Conservation (phyloP, 345 rosid genomes). For the Nephelium lappaceum region DNA sequence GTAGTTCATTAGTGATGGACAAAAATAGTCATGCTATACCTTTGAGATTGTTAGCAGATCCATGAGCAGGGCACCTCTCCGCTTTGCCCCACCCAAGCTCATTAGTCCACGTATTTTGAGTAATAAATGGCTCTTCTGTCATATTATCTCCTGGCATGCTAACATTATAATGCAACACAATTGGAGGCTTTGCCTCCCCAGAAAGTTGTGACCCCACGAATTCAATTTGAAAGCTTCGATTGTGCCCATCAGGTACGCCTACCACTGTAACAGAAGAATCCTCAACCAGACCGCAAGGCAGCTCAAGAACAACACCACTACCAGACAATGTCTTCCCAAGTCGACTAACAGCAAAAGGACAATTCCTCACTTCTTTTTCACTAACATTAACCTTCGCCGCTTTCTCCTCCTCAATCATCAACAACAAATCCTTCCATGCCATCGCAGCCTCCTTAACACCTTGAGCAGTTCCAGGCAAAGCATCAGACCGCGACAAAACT, state of each 20-base stretch:
- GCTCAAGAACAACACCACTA: conserved; percentile 45
- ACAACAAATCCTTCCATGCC: conserved; percentile 58
- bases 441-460: conserved; percentile 79
- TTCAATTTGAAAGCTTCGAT: conserved; percentile 61
- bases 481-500: conserved; percentile 71
- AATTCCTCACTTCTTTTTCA: conserved; percentile 39
- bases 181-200: conserved; percentile 45
- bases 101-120: conserved; percentile 75
- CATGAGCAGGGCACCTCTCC: conserved; percentile 64
- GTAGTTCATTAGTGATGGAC: not conserved
- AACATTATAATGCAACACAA: conserved; percentile 66
- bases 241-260: conserved; percentile 63
- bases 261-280: conserved; percentile 80
- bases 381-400: conserved; percentile 17
- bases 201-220: conserved; percentile 52
- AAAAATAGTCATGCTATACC: conserved; percentile 41
- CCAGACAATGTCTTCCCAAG: conserved; percentile 30
- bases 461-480: conserved; percentile 72
- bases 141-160: conserved; percentile 62
- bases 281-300: conserved; percentile 80
- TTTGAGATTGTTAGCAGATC: conserved; percentile 42
- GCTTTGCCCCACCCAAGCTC: conserved; percentile 76
- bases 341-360: conserved; percentile 56
- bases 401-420: conserved; percentile 39
- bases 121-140: conserved; percentile 61